These are phyloP conservation scores for Taiozyma onychis DNA, from an alignment of 1,139 yeast species.

Conservation along the genomic window DNA sequence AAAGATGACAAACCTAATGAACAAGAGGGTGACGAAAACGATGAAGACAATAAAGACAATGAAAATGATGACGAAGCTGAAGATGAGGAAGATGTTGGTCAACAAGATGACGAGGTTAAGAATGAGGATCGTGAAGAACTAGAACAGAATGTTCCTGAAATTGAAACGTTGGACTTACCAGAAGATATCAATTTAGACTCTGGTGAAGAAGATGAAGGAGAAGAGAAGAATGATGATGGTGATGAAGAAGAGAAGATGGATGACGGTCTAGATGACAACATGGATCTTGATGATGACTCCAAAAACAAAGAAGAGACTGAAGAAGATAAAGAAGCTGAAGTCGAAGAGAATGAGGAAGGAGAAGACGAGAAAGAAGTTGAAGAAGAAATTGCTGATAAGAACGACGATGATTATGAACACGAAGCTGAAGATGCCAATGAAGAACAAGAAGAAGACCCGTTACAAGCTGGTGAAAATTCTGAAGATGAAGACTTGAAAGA, in stretches of 20 bases:
- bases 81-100: slow-evolving; percentile 65
- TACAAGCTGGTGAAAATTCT: slow-evolving; percentile 26
- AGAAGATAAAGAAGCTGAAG: slow-evolving; percentile 30
- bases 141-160: slow-evolving; percentile 71
- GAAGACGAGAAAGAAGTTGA: slow-evolving; percentile 29
- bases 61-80: slow-evolving; percentile 50
- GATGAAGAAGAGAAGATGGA: slow-evolving; percentile 30
- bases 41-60: slow-evolving; percentile 57
- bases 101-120: slow-evolving; percentile 72
- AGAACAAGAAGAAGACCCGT: slow-evolving; percentile 23
- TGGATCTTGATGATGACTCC: slow-evolving; percentile 25
- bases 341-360: slow-evolving; percentile 29
- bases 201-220: slow-evolving; percentile 52
- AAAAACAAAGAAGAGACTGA: slow-evolving; percentile 27
- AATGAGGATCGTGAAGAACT: slow-evolving; percentile 68
- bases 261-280: slow-evolving; percentile 24
- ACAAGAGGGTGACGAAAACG: slow-evolving; percentile 48
- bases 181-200: slow-evolving; percentile 82
- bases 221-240: slow-evolving; percentile 33
- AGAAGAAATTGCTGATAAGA: slow-evolving; percentile 27
- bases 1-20: slow-evolving; percentile 41
- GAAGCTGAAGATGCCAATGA: slow-evolving; percentile 25
- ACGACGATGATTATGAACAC: slow-evolving; percentile 29
- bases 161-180: slow-evolving; percentile 76
- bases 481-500: slow-evolving; percentile 28